Evolutionary conservation across 352 stramenopile genomes (phyloP).

Genomic region (Globisporangium paddicum): DNA sequence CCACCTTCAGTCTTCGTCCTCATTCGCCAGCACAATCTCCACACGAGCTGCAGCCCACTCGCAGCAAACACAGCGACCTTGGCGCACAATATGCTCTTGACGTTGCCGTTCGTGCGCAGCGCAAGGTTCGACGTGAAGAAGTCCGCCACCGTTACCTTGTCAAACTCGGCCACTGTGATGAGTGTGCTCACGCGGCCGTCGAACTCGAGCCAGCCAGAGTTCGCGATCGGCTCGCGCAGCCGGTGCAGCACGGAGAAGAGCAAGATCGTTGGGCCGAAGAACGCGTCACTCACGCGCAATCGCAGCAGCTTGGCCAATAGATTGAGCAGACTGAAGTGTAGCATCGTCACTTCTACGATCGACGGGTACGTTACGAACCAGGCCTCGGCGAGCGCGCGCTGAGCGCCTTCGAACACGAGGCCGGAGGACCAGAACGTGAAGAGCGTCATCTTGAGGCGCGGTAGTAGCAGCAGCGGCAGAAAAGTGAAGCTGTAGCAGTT

Average conservation of each 20-base stretch:
- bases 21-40: neutral
- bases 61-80: slow-evolving; percentile 11
- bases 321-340: slow-evolving; percentile 25
- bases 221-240: neutral
- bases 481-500: slow-evolving; percentile 11
- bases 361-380: slow-evolving; percentile 34
- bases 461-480: slow-evolving; percentile 17
- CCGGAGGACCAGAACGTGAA: slow-evolving; percentile 24
- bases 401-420: slow-evolving; percentile 18
- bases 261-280: slow-evolving; percentile 24
- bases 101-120: slow-evolving; percentile 12
- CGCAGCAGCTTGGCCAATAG: slow-evolving; percentile 6
- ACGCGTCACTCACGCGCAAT: slow-evolving; percentile 19
- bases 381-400: slow-evolving; percentile 14
- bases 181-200: neutral
- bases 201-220: neutral
- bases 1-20: neutral
- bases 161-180: slow-evolving; percentile 8
- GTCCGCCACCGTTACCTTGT: slow-evolving; percentile 3
- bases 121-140: slow-evolving; percentile 11
- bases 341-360: slow-evolving; percentile 22
- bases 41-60: neutral
- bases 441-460: slow-evolving; percentile 16
- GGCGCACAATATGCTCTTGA: slow-evolving; percentile 8
- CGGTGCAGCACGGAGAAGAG: slow-evolving; percentile 14